Evolutionary conservation across 2,329 filamentous ascomycete genomes (phyloP).

Genomic region (Pseudocercospora eumusae): DNA sequence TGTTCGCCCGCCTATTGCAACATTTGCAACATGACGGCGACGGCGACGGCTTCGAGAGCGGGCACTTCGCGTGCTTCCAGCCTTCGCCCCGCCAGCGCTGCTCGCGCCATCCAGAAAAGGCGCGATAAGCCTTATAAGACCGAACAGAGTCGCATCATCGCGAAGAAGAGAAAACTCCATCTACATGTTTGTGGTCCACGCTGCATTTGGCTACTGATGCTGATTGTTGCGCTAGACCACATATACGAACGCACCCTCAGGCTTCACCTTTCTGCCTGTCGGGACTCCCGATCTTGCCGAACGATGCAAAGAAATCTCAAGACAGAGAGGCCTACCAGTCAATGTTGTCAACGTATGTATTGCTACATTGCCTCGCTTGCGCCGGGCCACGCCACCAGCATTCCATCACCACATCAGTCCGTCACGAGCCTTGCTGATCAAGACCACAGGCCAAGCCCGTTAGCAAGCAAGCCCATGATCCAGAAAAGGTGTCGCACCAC

Average conservation of each 20-base stretch:
- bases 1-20: constrained; percentile 12
- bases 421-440: constrained; percentile 16
- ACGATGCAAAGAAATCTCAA: constrained; percentile 61
- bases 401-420: background rate
- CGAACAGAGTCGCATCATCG: constrained; percentile 59
- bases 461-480: constrained; percentile 28
- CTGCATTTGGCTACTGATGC: constrained; percentile 27
- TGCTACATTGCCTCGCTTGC: background rate
- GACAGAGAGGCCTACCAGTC: constrained; percentile 56
- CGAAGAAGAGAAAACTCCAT: constrained; percentile 62
- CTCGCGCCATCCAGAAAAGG: constrained; percentile 35
- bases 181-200: constrained; percentile 46
- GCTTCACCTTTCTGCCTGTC: constrained; percentile 63
- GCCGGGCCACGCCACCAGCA: background rate
- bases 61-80: constrained; percentile 20
- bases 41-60: constrained; percentile 19
- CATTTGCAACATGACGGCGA: constrained; percentile 22
- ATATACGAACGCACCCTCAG: constrained; percentile 56
- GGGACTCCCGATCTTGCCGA: constrained; percentile 62
- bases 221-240: constrained; percentile 50
- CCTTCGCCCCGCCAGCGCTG: constrained; percentile 30
- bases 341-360: constrained; percentile 62
- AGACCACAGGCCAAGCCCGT: constrained; percentile 28
- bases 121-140: constrained; percentile 57
- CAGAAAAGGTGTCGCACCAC: constrained; percentile 55